Evolutionary conservation across 805 yeast species (phyloP), one percentile per base, ranked within the genome.

Genomic region (Millerozyma miso): DNA sequence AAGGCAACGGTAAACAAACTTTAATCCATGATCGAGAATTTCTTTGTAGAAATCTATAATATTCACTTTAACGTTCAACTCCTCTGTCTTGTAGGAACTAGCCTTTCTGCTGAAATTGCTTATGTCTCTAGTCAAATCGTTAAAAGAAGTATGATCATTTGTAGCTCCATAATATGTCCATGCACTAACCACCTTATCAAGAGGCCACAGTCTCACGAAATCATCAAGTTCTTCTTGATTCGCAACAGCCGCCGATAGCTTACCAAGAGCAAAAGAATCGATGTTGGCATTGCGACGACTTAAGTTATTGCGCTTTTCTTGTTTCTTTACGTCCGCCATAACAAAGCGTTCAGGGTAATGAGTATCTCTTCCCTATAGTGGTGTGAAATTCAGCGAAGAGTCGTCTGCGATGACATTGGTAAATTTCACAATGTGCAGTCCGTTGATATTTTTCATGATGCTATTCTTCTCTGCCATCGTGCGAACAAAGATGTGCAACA

Each of bases 1-100:
- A 33, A 89, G 65, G 14, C 85, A 81, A 51, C 95, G 70, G 60
- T 85, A 86, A 2, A 89, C 65, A 5, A 80, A 74, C 51, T 83
- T 85, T 35, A 75, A 58, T 55, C 85, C 79, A 37, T 71, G 73
- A 1, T 71, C 64, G 7, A 88, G 58, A 3, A 89, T 63, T 12
- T 74, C 74, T 39, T 71, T 72, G 43, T 83, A 73, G 18, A 82
- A 56, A 6, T 63, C 63, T 2, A 49, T 40, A 29, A 65, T 32
- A 13, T 13, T 32, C 14, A 5, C 34, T 13, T 32, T 32, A 15
- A 8, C 49, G 41, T n/a, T 54, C 41, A 14, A 45, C 19, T 17
- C 13, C 15, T 23, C 19, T 36, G 33, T 23, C 17, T 40, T 41
- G 31, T 32, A 31, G n/a, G 19, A 17, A 10, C 13, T 29, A 16